Base-by-base conservation (phyloP, 73 alveolate genomes). In the Paramecium sexaurelia region DNA sequence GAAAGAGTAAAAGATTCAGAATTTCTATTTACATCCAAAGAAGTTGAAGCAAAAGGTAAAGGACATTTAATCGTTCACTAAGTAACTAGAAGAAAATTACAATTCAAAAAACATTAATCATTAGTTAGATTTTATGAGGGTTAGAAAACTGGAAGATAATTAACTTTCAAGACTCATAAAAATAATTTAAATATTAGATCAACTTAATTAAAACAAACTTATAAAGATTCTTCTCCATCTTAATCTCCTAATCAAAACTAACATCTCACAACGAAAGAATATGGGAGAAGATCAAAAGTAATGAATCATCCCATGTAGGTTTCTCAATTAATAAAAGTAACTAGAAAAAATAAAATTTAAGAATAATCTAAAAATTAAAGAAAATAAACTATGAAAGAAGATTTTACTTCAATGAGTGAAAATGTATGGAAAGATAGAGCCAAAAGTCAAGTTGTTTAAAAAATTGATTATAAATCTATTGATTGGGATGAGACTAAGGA, bases 21-120 rank as follows among this genome's bases (percentile, higher is more conserved):
- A 27, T 41, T 33, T 69, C 83, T 68, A 41, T 67, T 61, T 39
- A 43, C 61, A n/a, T 22, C 56, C 6, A 55, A 45, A 20, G 19
- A 45, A 20, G 75, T 69, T 11, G 85, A 88, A 61, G 94, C 94
- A 10, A 88, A 88, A 32, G 94, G 94, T 26, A 88, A 88, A 88
- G 94, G 94, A 7, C 20, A 22, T 26, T 17, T 88, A 15, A 82
- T 19, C 13, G 87, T 82, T 6, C 73, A 68, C 15, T 88, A 88
- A 17, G 87, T 88, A 15, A 36, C 35, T 24, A 15, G 41, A 29
- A 40, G 61, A 17, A 88, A 88, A 47, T 22, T 78, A 29, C 13
- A 32, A 1, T 1, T 29, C 6, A 61, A 61, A 61, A 61, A 61
- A 11, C 83, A 61, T 61, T 0, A 26, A 4, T 61, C 83, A 13